Conservation (phyloP, 2,329 filamentous ascomycete genomes). For the Penicillium vulpinum region DNA sequence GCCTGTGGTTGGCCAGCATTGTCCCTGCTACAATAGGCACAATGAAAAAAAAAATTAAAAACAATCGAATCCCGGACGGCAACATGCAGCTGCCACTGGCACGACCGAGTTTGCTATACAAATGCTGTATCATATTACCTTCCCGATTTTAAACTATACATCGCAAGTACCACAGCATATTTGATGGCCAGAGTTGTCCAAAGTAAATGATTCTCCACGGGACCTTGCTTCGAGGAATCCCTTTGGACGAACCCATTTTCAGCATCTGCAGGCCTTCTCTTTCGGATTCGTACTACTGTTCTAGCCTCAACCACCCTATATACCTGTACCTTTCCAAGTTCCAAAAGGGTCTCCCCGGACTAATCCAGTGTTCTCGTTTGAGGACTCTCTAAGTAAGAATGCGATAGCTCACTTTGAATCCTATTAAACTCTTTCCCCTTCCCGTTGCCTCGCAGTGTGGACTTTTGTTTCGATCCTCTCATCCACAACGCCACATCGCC, state of each 20-base stretch:
- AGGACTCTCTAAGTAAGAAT: conserved; percentile 17
- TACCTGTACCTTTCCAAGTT: conserved; percentile 17
- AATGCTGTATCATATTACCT: conserved; percentile 6
- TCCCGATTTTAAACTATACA: neutral
- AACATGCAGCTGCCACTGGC: neutral
- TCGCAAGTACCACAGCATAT: neutral
- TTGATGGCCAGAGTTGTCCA: neutral
- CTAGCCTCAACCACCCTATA: conserved; percentile 17
- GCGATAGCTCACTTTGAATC: conserved; percentile 21
- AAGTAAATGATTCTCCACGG: neutral
- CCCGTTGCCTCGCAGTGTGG: conserved; percentile 17
- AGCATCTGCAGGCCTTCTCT: conserved; percentile 8
- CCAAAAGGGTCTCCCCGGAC: conserved; percentile 3
- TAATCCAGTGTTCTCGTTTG: conserved; percentile 20
- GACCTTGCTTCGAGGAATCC: conserved; percentile 3
- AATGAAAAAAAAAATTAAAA: neutral
- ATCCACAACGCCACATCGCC: conserved; percentile 1
- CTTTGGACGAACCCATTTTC: conserved; percentile 1
- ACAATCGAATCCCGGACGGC: neutral
- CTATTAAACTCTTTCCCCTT: conserved; percentile 18
- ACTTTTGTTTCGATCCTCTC: conserved; percentile 1
- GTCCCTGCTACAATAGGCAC: neutral
- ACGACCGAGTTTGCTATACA: neutral
- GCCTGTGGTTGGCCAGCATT: neutral
- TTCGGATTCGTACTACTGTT: conserved; percentile 13